Evolutionary conservation across 2,329 filamentous ascomycete genomes (phyloP).

Genomic region (Cladosporium sp.): DNA sequence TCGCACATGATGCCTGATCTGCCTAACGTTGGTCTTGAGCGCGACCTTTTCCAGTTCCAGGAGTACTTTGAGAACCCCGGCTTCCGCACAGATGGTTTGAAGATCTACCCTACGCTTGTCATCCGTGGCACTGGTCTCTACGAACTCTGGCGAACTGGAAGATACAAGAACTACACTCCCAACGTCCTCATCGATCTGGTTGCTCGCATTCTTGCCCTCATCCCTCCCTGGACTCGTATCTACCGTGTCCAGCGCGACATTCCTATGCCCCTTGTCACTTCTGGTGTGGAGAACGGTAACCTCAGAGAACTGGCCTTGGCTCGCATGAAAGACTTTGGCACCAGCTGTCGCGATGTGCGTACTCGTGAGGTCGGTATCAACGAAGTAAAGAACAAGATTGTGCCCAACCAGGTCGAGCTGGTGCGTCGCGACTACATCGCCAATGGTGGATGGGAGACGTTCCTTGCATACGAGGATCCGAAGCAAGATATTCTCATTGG

Average conservation of each 20-base stretch:
- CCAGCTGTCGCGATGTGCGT: constrained; percentile 91
- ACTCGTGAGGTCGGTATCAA: constrained; percentile 98
- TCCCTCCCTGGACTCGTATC: constrained; percentile 97
- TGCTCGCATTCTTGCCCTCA: constrained; percentile 88
- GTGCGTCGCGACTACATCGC: constrained; percentile 90
- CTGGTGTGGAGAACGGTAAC: constrained; percentile 97
- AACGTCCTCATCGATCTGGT: constrained; percentile 95
- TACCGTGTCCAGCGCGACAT: constrained; percentile 98
- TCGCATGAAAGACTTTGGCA: constrained; percentile 99
- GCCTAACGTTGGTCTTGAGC: constrained; percentile 97
- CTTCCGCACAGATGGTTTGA: constrained; percentile 93
- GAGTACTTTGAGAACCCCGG: constrained; percentile 98
- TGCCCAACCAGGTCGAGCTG: constrained; percentile 92
- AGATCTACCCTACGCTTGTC: constrained; percentile 96
- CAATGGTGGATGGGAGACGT: constrained; percentile 98
- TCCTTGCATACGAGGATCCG: constrained; percentile 95
- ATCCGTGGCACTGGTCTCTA: constrained; percentile 96
- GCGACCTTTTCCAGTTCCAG: constrained; percentile 92
- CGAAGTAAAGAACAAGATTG: constrained; percentile 98
- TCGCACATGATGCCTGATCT: constrained; percentile 99
- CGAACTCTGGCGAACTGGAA: constrained; percentile 93
- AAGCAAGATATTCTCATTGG: constrained; percentile 98
- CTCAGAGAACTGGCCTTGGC: constrained; percentile 88
- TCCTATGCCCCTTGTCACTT: constrained; percentile 99
- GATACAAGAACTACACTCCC: constrained; percentile 98